Evolutionary conservation across 306 rosid genomes (phyloP).

Genomic region (Prosopis cineraria): DNA sequence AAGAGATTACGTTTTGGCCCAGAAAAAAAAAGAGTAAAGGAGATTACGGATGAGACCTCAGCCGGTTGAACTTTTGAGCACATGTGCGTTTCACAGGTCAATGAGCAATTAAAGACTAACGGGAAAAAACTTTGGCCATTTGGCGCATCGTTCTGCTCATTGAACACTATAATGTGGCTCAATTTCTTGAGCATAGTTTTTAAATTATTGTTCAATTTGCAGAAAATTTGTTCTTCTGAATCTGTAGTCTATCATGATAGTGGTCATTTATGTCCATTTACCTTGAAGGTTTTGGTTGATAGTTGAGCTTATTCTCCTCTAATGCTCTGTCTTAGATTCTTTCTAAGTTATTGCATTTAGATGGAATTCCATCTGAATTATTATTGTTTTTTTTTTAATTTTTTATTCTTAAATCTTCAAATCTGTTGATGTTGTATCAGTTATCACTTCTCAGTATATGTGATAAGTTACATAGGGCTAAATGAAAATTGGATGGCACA

Average conservation of each 20-base stretch:
- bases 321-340: not conserved
- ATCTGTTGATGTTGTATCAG: constrained; percentile 1
- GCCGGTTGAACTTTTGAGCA: constrained; percentile 7
- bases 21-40: not conserved
- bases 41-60: not conserved
- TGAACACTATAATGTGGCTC: not conserved
- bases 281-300: not conserved
- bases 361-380: not conserved
- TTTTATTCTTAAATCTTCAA: too few relatives aligned
- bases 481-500: not conserved
- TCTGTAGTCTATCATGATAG: not conserved
- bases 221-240: not conserved
- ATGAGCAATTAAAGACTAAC: not conserved
- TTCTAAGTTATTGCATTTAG: not conserved
- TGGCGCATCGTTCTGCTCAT: not conserved
- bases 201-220: not conserved
- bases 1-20: too few relatives aligned
- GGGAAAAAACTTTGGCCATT: not conserved
- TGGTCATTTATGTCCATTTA: not conserved
- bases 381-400: too few relatives aligned
- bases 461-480: not conserved
- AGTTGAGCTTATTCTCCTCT: constrained; percentile 10
- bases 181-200: not conserved
- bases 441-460: not conserved
- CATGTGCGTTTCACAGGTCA: not conserved